Evolutionary conservation across 2,329 filamentous ascomycete genomes (phyloP).

Genomic region (Paraconiothyrium sp.): DNA sequence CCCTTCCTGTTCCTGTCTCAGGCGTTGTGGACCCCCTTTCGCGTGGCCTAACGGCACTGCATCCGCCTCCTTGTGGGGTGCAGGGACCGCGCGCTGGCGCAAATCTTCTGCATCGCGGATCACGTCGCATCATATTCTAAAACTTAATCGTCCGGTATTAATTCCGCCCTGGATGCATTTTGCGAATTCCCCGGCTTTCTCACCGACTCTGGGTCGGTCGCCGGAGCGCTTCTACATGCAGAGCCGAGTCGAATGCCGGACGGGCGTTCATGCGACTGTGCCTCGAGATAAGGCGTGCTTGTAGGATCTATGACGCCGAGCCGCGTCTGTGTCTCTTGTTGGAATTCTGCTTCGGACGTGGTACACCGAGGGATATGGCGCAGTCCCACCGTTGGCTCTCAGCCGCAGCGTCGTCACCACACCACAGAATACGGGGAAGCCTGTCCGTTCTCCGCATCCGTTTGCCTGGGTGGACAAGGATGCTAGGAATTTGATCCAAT

Average conservation of each 20-base stretch:
- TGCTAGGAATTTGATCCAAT: neutral
- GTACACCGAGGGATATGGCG: neutral
- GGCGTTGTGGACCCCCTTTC: slow-evolving; percentile 14
- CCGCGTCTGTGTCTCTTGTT: neutral
- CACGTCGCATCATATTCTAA: slow-evolving; percentile 55
- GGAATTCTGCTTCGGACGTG: neutral
- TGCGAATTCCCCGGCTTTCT: neutral
- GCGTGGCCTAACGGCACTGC: slow-evolving; percentile 16
- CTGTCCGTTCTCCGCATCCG: slow-evolving; percentile 12
- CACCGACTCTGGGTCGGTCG: slow-evolving; percentile 1
- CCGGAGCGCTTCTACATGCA: neutral
- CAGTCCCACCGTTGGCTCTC: neutral
- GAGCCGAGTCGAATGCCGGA: neutral
- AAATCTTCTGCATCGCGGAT: slow-evolving; percentile 58
- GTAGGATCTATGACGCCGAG: neutral
- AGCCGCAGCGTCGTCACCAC: slow-evolving; percentile 9
- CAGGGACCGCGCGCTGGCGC: slow-evolving; percentile 25
- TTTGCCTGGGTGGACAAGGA: neutral
- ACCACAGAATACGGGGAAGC: slow-evolving; percentile 16
- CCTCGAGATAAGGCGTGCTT: slow-evolving; percentile 1
- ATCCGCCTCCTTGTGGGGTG: slow-evolving; percentile 16
- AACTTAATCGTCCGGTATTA: slow-evolving; percentile 8
- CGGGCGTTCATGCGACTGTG: slow-evolving; percentile 1
- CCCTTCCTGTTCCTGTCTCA: slow-evolving; percentile 27
- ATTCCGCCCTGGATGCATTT: neutral